Evolutionary conservation across 306 rosid species (phyloP).

Genomic region (Cucurbita moschata): DNA sequence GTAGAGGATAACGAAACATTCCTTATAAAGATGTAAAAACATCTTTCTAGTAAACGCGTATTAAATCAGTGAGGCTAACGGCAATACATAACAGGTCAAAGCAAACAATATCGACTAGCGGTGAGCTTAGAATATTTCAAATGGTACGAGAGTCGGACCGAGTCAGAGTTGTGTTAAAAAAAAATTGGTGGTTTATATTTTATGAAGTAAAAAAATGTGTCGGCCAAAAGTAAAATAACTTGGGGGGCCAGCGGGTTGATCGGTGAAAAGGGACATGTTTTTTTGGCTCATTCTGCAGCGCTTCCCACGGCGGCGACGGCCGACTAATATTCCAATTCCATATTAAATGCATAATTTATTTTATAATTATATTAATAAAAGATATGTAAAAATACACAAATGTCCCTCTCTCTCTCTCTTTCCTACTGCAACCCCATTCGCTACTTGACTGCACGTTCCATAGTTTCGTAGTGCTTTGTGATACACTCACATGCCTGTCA

Average conservation of each 20-base stretch:
- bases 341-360: neutral
- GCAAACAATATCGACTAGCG: no score
- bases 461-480: neutral
- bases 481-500: neutral
- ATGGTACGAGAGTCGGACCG: no score
- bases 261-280: neutral
- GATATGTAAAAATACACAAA: neutral
- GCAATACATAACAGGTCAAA: no score
- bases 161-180: no score
- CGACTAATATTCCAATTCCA: slow-evolving; percentile 9
- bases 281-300: neutral
- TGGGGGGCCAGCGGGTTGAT: neutral
- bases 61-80: no score
- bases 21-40: no score
- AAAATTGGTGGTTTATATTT: no score
- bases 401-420: neutral
- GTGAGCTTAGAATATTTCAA: no score
- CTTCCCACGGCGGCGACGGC: slow-evolving; percentile 3
- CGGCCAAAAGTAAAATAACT: no score
- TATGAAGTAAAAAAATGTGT: no score
- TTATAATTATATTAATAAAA: neutral
- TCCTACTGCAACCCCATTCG: neutral
- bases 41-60: no score
- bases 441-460: neutral
- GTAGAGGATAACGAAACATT: no score